Evolutionary conservation across 2,329 filamentous ascomycete species (phyloP), one percentile per base, ranked within the genome.

Genomic region (Phaeosphaeria sp.): DNA sequence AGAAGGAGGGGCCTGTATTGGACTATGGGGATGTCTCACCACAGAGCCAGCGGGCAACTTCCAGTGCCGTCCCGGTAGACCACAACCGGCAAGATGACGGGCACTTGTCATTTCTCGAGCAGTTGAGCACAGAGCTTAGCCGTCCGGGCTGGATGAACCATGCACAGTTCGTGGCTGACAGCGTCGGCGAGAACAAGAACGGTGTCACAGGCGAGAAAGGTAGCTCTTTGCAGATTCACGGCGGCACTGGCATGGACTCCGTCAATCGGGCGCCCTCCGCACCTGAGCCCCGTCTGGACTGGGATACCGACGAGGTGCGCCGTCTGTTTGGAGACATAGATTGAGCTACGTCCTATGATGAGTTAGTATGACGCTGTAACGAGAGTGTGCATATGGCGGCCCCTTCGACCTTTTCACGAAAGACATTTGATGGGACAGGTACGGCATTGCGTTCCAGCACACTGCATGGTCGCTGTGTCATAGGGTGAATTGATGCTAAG

Each of bases 291-390:
- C 60, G 68, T 2, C 56, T 68, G 44, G 62, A 67, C 9, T 73
- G 66, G 68, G 69, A 72, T 40, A 69, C 65, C 1, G 65, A 72
- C 51, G 49, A 61, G 49, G 60, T 73, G 9, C 59, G 69, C 22
- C 55, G 58, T 13, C 49, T 66, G 6, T 69, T 66, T 21, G 66
- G 64, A 1, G 68, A 73, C 55, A 64, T 73, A 17, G 58, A 55
- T 47, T 59, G 53, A 33, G 7, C 18, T n/a, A 5, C 2, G n/a
- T 5, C 20, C n/a, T 20, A 13, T 7, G 30, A 36, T 36, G 11
- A 13, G n/a, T n/a, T 36, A 6, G 11, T 13, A 36, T 36, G 30
- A 36, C 8, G 6, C 15, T 36, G 11, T 13, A 13, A 36, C 6
- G 30, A 36, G 6, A 7, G 8, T 3, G 11, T 36, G 15, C 30